phyloP scores from a whole-genome alignment of 2,329 filamentous ascomycete species.

The Colletotrichum sp. region DNA sequence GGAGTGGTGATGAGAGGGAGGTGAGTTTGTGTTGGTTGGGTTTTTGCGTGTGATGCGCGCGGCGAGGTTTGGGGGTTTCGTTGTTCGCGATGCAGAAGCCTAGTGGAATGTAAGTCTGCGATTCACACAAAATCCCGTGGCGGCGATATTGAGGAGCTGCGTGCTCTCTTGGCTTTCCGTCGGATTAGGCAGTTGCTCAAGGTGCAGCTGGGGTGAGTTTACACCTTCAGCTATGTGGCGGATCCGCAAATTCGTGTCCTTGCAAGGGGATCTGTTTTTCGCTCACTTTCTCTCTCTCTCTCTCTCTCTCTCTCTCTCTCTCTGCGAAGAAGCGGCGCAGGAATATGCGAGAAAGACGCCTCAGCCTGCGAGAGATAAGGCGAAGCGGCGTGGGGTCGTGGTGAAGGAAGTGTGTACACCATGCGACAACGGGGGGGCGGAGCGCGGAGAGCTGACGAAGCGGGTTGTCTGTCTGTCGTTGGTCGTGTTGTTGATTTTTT shows the following conservation, averaged over 20 bases:
- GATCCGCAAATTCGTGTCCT: neutral
- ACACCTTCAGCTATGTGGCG: neutral
- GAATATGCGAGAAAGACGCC: neutral
- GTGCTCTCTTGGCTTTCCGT: neutral
- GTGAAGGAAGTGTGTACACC: neutral
- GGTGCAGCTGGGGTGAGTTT: neutral
- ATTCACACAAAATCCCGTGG: neutral
- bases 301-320: neutral
- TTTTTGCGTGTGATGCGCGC: neutral
- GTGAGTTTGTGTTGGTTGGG: neutral
- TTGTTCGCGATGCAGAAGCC: neutral
- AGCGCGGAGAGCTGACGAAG: neutral
- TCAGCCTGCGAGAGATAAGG: neutral
- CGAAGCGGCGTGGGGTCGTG: neutral
- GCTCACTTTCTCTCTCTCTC: neutral
- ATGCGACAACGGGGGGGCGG: neutral
- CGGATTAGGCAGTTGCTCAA: neutral
- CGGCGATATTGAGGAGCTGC: neutral
- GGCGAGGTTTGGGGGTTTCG: neutral
- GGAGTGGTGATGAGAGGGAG: neutral
- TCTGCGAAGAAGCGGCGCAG: neutral
- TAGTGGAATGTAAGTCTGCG: neutral
- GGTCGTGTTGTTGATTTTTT: neutral
- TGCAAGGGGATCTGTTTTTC: neutral
- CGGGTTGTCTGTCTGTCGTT: neutral